Evolutionary conservation across 257 asterid genomes (phyloP).

Genomic region (Salvia splendens): DNA sequence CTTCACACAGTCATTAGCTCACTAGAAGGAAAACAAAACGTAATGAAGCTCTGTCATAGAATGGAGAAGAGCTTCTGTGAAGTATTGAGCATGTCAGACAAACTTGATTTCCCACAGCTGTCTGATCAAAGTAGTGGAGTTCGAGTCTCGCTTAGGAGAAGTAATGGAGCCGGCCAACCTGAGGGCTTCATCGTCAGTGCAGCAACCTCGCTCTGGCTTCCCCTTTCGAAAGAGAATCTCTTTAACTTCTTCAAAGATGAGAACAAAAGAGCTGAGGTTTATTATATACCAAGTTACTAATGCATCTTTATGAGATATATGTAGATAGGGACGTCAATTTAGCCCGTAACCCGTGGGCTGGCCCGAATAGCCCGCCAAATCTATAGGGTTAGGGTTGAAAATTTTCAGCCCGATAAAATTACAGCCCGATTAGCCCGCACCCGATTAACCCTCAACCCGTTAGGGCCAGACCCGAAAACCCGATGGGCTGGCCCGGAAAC

Average conservation of each 20-base stretch:
- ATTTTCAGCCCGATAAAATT: too few species aligned
- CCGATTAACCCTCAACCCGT: too few species aligned
- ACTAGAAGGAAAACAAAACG: constrained; percentile 47
- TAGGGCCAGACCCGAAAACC: too few species aligned
- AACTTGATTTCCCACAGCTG: constrained; percentile 41
- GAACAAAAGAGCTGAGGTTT: constrained; percentile 52
- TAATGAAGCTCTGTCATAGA: constrained; percentile 62
- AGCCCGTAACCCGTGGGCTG: too few species aligned
- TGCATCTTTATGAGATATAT: too few species aligned
- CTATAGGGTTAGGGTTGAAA: too few species aligned
- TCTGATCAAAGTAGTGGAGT: constrained; percentile 46
- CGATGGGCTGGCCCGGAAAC: too few species aligned
- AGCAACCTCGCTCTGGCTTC: constrained; percentile 68
- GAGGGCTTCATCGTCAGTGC: constrained; percentile 53
- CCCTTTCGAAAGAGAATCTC: constrained; percentile 42
- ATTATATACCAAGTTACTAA: constrained; percentile 8
- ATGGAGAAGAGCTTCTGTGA: constrained; percentile 62
- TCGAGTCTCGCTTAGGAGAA: constrained; percentile 45
- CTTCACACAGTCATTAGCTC: constrained; percentile 44
- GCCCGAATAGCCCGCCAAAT: too few species aligned
- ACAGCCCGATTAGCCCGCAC: too few species aligned
- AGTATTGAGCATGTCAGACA: constrained; percentile 49
- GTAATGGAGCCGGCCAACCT: constrained; percentile 40
- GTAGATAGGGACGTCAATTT: too few species aligned
- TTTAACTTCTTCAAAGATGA: constrained; percentile 62